Conservation (phyloP, 2,329 filamentous ascomycete species). For the Colletotrichum musicola region DNA sequence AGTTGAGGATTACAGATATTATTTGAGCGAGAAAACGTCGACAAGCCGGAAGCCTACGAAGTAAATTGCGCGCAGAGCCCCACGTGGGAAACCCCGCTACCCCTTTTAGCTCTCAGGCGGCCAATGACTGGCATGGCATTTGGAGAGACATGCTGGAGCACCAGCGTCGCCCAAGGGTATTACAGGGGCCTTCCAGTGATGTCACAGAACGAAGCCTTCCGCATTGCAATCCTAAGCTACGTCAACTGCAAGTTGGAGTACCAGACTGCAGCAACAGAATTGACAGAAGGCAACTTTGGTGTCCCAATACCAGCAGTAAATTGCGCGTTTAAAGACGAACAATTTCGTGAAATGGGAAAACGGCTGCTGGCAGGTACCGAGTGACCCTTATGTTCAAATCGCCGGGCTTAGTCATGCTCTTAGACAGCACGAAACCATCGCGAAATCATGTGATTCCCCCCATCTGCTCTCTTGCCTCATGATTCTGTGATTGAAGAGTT, state of each 20-base stretch:
- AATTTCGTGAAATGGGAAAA: too few relatives aligned
- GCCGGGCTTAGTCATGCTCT: not conserved
- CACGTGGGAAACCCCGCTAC: conserved; percentile 26
- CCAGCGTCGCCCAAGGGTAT: conserved; percentile 20
- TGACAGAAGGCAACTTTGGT: not conserved
- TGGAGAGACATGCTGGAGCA: conserved; percentile 12
- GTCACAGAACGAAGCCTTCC: conserved; percentile 16
- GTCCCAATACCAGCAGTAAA: not conserved
- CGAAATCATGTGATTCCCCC: conserved; percentile 34
- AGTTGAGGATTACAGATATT: conserved; percentile 25
- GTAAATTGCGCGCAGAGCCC: conserved; percentile 31
- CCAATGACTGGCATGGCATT: conserved; percentile 27
- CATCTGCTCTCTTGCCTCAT: not conserved
- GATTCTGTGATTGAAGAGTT: not conserved
- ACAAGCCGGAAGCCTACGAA: conserved; percentile 2
- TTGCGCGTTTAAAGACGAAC: too few relatives aligned
- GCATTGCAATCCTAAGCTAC: not conserved
- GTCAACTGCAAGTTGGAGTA: too few relatives aligned
- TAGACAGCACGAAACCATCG: conserved; percentile 14
- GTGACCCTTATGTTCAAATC: not conserved
- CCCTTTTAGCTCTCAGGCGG: not conserved
- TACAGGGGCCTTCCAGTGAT: conserved; percentile 23
- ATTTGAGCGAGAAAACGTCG: conserved; percentile 16
- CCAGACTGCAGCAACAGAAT: not conserved
- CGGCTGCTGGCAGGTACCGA: not conserved